phyloP scores from a whole-genome alignment of 2,329 filamentous ascomycete genomes.

The Rhynchosporium secalis region DNA sequence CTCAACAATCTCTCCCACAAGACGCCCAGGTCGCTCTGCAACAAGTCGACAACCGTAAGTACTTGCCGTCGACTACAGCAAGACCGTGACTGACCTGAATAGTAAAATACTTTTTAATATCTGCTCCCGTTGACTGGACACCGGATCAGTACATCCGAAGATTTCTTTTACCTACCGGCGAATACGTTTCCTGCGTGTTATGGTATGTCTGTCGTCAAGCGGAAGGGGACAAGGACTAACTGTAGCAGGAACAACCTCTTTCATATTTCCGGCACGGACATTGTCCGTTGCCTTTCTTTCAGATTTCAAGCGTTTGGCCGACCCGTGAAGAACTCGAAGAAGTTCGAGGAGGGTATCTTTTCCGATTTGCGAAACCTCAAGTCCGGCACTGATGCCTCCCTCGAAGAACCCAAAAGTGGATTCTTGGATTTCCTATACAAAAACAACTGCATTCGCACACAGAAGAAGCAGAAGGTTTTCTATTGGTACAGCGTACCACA shows the following conservation, averaged over 20 bases:
- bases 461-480: constrained; percentile 99
- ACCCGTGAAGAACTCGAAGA: constrained; percentile 99
- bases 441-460: constrained; percentile 99
- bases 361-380: constrained; percentile 98
- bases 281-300: constrained; percentile 96
- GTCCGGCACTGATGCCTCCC: constrained; percentile 94
- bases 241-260: constrained; percentile 86
- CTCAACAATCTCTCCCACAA: constrained; percentile 91
- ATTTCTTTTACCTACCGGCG: constrained; percentile 92
- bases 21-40: constrained; percentile 96
- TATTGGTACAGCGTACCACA: constrained; percentile 99
- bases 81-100: constrained; percentile 29
- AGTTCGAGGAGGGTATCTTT: constrained; percentile 99
- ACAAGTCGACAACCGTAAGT: constrained; percentile 95
- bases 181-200: constrained; percentile 97
- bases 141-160: constrained; percentile 94
- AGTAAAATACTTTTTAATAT: constrained; percentile 99
- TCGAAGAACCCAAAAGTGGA: constrained; percentile 97
- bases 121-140: constrained; percentile 96
- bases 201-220: constrained; percentile 57
- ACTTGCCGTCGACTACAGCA: constrained; percentile 19
- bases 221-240: constrained; percentile 34
- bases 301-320: constrained; percentile 98
- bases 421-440: constrained; percentile 99
- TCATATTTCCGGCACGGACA: constrained; percentile 98